phyloP scores from a whole-genome alignment of 2,329 filamentous ascomycete species.

The Aureobasidium sp. region DNA sequence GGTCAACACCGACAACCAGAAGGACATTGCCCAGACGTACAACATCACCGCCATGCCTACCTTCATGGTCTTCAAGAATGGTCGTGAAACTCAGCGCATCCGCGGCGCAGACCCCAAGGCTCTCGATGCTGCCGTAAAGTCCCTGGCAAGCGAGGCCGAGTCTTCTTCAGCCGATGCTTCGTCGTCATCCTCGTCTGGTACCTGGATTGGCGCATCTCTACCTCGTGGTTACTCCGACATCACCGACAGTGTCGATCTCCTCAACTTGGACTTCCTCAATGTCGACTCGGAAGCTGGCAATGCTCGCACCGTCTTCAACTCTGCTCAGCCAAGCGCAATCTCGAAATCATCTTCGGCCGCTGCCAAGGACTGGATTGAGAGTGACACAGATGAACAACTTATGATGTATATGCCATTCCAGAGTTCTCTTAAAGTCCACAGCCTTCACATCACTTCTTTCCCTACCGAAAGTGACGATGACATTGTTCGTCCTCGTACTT shows the following conservation, averaged over 20 bases:
- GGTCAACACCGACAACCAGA: slow-evolving; percentile 72
- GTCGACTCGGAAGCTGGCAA: slow-evolving; percentile 66
- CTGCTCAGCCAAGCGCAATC: slow-evolving; percentile 56
- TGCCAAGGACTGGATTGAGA: slow-evolving; percentile 77
- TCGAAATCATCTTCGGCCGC: slow-evolving; percentile 49
- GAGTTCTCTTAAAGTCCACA: slow-evolving; percentile 80
- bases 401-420: slow-evolving; percentile 90
- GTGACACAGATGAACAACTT: slow-evolving; percentile 92
- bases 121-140: slow-evolving; percentile 62
- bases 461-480: slow-evolving; percentile 56
- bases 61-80: slow-evolving; percentile 61
- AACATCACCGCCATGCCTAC: slow-evolving; percentile 73
- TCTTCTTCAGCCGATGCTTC: slow-evolving; percentile 26
- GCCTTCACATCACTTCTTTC: slow-evolving; percentile 74
- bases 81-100: slow-evolving; percentile 30
- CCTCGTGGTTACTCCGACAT: slow-evolving; percentile 79
- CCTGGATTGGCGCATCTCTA: slow-evolving; percentile 66
- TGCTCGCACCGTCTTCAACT: slow-evolving; percentile 67
- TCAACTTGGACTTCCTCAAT: slow-evolving; percentile 80
- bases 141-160: slow-evolving; percentile 43
- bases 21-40: slow-evolving; percentile 66
- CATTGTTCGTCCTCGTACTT: slow-evolving; percentile 70
- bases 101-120: slow-evolving; percentile 61
- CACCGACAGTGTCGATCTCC: slow-evolving; percentile 69
- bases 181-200: slow-evolving; percentile 32